phyloP scores from a whole-genome alignment of 2,329 filamentous ascomycete genomes.

The Botrytis tulipae region DNA sequence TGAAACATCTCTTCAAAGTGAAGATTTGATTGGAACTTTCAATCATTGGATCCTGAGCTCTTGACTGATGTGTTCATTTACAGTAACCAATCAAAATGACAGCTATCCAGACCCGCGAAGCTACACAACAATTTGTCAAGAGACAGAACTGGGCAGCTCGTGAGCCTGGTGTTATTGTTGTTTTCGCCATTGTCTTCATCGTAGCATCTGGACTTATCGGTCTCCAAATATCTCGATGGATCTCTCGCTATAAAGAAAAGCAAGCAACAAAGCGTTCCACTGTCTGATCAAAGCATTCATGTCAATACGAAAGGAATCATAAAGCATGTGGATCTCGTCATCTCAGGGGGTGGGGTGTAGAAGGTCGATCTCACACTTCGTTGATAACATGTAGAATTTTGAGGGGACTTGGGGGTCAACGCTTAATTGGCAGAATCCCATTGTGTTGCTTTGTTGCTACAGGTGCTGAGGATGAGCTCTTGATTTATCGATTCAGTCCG shows the following conservation, averaged over 20 bases:
- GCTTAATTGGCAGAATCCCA: neutral
- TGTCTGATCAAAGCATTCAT: conserved; percentile 2
- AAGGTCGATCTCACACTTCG: neutral
- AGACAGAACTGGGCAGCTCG: conserved; percentile 55
- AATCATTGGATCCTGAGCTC: neutral
- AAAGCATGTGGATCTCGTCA: neutral
- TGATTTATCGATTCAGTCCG: neutral
- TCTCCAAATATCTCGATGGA: conserved; percentile 50
- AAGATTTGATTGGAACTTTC: neutral
- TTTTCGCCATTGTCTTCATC: conserved; percentile 60
- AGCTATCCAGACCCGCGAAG: conserved; percentile 25
- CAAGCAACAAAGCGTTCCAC: neutral
- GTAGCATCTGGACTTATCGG: conserved; percentile 50
- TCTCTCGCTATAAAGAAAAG: conserved; percentile 35
- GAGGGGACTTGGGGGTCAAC: neutral
- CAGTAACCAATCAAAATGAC: conserved; percentile 26
- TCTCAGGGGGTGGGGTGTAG: neutral
- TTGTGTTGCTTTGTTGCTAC: neutral
- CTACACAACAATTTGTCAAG: conserved; percentile 47
- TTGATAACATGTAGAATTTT: neutral
- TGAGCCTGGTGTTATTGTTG: conserved; percentile 60
- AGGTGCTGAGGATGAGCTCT: neutral
- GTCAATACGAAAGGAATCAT: neutral
- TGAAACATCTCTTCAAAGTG: neutral
- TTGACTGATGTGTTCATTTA: conserved; percentile 15